A percentile compares a stretch with the other conserved stretches of the same genome.
Conservation (phyloP, 2,329 filamentous ascomycete species). For the Xylariales sp. region DNA sequence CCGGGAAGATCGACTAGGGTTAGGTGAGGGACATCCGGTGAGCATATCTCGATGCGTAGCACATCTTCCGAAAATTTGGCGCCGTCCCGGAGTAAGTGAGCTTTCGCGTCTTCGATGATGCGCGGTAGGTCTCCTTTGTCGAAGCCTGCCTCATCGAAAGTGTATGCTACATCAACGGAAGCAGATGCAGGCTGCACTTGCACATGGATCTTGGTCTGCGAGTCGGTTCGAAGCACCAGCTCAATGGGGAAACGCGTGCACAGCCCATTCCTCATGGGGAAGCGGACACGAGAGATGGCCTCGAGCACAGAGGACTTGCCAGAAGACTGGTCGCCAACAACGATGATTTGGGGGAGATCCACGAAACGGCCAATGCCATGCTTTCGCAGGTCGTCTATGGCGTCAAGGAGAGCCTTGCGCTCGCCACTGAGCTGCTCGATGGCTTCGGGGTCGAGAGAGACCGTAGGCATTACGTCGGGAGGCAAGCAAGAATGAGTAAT, state of each 20-base stretch:
- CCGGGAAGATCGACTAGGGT: constrained; percentile 68
- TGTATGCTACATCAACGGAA: constrained; percentile 35
- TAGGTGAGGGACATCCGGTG: constrained; percentile 58
- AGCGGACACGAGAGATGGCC: constrained; percentile 70
- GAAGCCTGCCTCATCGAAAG: constrained; percentile 52
- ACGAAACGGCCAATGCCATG: constrained; percentile 61
- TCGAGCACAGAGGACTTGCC: constrained; percentile 75
- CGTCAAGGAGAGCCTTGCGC: constrained; percentile 62
- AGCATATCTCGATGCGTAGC: constrained; percentile 59
- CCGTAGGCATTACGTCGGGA: constrained; percentile 30
- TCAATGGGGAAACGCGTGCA: constrained; percentile 73
- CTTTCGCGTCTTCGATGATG: constrained; percentile 64
- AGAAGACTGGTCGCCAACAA: constrained; percentile 69
- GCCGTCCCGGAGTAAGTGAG: constrained; percentile 55
- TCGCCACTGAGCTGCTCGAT: constrained; percentile 58
- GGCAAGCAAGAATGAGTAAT: too few species aligned
- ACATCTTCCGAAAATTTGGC: constrained; percentile 59
- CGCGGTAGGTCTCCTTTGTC: constrained; percentile 55
- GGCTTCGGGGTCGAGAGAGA: constrained; percentile 48
- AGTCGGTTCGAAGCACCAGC: constrained; percentile 61
- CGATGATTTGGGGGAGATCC: constrained; percentile 65
- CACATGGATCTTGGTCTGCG: constrained; percentile 53
- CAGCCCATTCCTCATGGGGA: constrained; percentile 65
- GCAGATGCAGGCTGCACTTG: constrained; percentile 51
- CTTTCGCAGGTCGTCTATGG: constrained; percentile 63